These are phyloP conservation scores for Umbellularia californica DNA, from an alignment of 164 flowering plant genomes.

Conservation along the genomic window DNA sequence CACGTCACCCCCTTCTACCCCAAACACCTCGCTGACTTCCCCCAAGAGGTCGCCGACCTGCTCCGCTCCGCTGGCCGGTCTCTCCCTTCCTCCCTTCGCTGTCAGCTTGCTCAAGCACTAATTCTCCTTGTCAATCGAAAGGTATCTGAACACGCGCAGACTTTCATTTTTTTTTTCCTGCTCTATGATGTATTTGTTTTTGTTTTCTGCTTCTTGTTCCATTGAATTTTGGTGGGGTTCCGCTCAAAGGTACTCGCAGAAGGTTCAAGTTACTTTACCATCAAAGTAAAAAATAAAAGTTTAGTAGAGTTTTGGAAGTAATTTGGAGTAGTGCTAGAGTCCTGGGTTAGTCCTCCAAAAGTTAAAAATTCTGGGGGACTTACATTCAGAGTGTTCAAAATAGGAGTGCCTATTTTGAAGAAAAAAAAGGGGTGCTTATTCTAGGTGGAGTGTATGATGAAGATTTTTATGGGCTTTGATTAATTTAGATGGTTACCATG, in stretches of 20 bases:
- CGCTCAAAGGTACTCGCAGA: too few relatives aligned
- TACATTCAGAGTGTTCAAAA: background rate
- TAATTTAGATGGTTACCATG: background rate
- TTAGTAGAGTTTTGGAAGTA: background rate
- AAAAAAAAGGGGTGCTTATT: background rate
- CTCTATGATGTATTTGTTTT: too few relatives aligned
- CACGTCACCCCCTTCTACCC: constrained; percentile 82
- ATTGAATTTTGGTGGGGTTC: too few relatives aligned
- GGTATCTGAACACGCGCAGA: constrained; percentile 24
- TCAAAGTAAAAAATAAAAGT: background rate
- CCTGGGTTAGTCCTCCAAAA: background rate
- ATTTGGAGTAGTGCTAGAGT: background rate
- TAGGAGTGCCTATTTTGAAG: too few relatives aligned
- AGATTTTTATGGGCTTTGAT: background rate
- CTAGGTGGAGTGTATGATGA: background rate
- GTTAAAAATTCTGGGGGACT: too few relatives aligned
- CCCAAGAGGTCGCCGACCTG: constrained; percentile 48
- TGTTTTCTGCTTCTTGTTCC: background rate
- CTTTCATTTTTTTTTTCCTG: background rate
- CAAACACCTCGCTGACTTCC: constrained; percentile 47
- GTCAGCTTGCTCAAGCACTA: constrained; percentile 64
- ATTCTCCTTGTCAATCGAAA: constrained; percentile 71
- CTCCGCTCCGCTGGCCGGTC: constrained; percentile 44
- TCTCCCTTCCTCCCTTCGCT: constrained; percentile 58
- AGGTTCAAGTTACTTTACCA: background rate